phyloP scores from a whole-genome alignment of 2,329 filamentous ascomycete genomes.

The Arthrobotrys entomopaga region DNA sequence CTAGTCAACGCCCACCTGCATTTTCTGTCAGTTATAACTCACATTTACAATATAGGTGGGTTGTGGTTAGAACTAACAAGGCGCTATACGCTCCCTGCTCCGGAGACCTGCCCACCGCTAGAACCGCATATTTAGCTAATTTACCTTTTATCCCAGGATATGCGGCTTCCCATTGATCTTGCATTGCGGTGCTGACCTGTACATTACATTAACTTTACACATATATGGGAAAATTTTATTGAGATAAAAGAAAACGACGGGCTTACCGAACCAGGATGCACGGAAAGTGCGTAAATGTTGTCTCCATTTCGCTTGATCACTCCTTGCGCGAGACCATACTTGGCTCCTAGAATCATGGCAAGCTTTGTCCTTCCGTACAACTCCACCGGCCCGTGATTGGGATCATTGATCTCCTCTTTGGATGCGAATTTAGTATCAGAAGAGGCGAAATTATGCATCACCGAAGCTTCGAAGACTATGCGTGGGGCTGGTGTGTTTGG shows the following conservation, averaged over 20 bases:
- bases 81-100: slow-evolving; percentile 65
- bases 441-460: slow-evolving; percentile 63
- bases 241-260: slow-evolving; percentile 13
- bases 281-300: slow-evolving; percentile 63
- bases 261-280: slow-evolving; percentile 63
- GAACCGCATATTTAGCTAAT: slow-evolving; percentile 61
- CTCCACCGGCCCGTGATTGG: slow-evolving; percentile 60
- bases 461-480: slow-evolving; percentile 63
- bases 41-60: background rate
- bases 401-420: slow-evolving; percentile 64
- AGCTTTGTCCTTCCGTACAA: slow-evolving; percentile 64
- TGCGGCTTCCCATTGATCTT: slow-evolving; percentile 65
- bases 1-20: slow-evolving; percentile 62
- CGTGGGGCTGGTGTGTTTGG: slow-evolving; percentile 61
- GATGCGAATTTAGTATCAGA: slow-evolving; percentile 62
- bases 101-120: slow-evolving; percentile 61
- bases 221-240: background rate
- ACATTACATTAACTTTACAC: background rate
- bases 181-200: slow-evolving; percentile 64
- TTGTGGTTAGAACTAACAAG: slow-evolving; percentile 55
- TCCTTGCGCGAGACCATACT: slow-evolving; percentile 63
- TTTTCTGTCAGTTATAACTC: background rate
- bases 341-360: slow-evolving; percentile 64
- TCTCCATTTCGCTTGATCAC: slow-evolving; percentile 64
- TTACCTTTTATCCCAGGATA: slow-evolving; percentile 64